Evolutionary conservation across 495 filamentous ascomycete species (phyloP), one percentile per base, ranked within the genome.

Genomic region (Aspergillus nanangensis): DNA sequence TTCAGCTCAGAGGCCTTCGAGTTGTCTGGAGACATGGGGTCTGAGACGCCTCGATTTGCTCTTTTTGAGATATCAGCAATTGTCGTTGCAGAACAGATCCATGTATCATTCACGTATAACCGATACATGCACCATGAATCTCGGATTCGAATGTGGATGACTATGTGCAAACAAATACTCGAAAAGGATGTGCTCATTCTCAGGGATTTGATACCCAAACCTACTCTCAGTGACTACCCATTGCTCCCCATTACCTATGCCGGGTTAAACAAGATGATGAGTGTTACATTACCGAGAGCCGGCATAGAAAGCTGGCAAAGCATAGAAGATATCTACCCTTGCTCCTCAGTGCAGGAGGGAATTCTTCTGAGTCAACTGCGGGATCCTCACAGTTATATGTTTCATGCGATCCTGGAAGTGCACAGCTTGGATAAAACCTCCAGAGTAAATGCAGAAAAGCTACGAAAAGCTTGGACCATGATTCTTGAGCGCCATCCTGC

Each of bases 271-370:
- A 53, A 55, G 9, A 49, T 71, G 21, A 44, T 63, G 19, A 60
- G 61, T 15, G 63, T 72, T 7, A 71, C 74, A 7, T 62, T 86
- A 15, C 61, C 70, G 5, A 62, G 67, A 19, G 65, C 79, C 5
- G 70, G 72, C 10, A 71, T 84, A 9, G 60, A 62, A 1, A 56
- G 41, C 49, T 60, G 66, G 44, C 57, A 57, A 18, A 58, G 72
- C 1, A 65, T 81, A 2, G 74, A 87, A 58, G 75, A 81, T 25
- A 70, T 78, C 23, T 86, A 84, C 40, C 83, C 83, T 2, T 81
- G 76, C 42, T 83, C 83, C 0, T 75, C 81, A 0, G 78, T 81
- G 29, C 84, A 88, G 49, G 76, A 85, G 47, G 82, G 77, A 35
- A 76, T 87, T 4, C 61, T 88, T 13, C 76, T 84, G 41, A 83